Evolutionary conservation across 2,329 filamentous ascomycete species (phyloP), one percentile per base, ranked within the genome.

Genomic region (Colletotrichum somersetense): DNA sequence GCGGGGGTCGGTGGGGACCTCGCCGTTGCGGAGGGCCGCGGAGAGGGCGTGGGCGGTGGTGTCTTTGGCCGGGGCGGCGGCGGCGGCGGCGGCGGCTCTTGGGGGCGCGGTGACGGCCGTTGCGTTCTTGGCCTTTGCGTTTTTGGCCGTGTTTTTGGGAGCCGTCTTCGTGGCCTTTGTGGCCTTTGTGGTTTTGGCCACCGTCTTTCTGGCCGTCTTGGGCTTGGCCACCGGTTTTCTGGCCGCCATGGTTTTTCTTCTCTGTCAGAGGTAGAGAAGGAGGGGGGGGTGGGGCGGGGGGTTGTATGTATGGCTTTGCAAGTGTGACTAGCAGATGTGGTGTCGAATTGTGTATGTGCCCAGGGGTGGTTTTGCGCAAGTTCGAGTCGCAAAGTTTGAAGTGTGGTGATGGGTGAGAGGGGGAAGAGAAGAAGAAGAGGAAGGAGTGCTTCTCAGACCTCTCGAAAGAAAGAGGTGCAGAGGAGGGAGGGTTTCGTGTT

Each of bases 1-100:
- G 56, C n/a, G n/a, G n/a, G 56, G 56, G 56, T 58, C 56, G n/a
- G 56, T 58, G n/a, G 56, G 56, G 56, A 58, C 8, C 38, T 58
- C 56, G 56, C 5, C 56, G 56, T 26, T 40, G 35, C 56, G 56
- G 56, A 58, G 35, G 56, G 35, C 56, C n/a, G 56, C 35, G 35
- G 56, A 58, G 56, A 58, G 56, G n/a, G 12, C 38, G 38, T 58
- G 56, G 14, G 56, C 56, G 35, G 56, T 18, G 35, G 56, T 58
- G 56, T 42, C 2, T 26, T n/a, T 58, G n/a, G 46, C 14, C 42
- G 38, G 16, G 44, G 2, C 6, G 16, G 42, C 16, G 6, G 16
- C 7, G 42, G 16, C 18, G 16, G 18, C 30, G 26, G 26, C 26
- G 26, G 26, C 26, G 30, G 30, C 30, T 30, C 30, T 30, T 4